phyloP scores from a whole-genome alignment of 306 rosid species.

The Crotalaria pallida region DNA sequence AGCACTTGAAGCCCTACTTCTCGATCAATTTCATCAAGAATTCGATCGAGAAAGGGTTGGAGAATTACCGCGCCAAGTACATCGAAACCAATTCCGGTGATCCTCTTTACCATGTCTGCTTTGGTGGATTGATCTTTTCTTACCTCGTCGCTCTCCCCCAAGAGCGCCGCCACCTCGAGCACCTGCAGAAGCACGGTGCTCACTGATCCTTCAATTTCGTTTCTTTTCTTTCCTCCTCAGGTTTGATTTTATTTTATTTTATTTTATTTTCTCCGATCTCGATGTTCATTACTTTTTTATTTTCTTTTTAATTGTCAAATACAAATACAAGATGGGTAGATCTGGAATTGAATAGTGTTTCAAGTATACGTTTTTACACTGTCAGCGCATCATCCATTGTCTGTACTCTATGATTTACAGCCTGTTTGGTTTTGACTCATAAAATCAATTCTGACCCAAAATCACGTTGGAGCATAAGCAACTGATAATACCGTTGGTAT shows the following conservation, averaged over 20 bases:
- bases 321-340: too few species aligned
- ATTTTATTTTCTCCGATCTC: too few species aligned
- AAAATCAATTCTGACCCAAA: too few species aligned
- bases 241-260: neutral
- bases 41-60: conserved; percentile 41
- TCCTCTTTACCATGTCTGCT: conserved; percentile 58
- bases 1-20: conserved; percentile 58
- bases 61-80: conserved; percentile 69
- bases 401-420: too few species aligned
- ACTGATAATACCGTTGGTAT: too few species aligned
- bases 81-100: conserved; percentile 61
- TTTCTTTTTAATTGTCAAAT: neutral
- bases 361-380: too few species aligned
- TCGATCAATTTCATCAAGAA: conserved; percentile 45
- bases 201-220: conserved; percentile 2
- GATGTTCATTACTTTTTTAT: too few species aligned
- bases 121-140: conserved; percentile 72
- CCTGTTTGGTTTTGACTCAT: too few species aligned
- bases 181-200: conserved; percentile 55
- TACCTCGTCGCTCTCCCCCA: conserved; percentile 72
- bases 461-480: too few species aligned
- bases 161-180: conserved; percentile 81
- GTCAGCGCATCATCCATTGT: too few species aligned
- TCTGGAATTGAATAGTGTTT: too few species aligned
- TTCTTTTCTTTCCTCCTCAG: neutral